Conservation (phyloP, 2,329 filamentous ascomycete genomes). For the Lojkania enalia region DNA sequence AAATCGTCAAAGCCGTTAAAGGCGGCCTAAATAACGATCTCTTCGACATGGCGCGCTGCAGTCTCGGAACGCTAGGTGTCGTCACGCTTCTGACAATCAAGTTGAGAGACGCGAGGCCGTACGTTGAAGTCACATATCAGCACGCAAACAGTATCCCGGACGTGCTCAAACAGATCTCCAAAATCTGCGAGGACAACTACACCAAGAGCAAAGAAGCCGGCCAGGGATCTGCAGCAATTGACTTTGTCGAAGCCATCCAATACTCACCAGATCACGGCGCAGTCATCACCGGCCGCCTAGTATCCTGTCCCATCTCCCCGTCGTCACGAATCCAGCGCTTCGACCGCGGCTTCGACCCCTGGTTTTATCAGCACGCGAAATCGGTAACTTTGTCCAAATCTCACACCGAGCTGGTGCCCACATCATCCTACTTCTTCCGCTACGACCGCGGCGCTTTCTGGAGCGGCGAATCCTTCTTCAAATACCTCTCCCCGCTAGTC, state of each 20-base stretch:
- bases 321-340: neutral
- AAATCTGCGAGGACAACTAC: conserved; percentile 30
- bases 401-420: conserved; percentile 50
- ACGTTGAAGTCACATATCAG: conserved; percentile 50
- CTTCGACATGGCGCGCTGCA: conserved; percentile 64
- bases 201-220: conserved; percentile 16
- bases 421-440: conserved; percentile 68
- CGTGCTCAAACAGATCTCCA: conserved; percentile 43
- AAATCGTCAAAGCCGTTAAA: conserved; percentile 53
- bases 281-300: conserved; percentile 44
- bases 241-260: conserved; percentile 53
- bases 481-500: conserved; percentile 59
- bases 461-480: conserved; percentile 60
- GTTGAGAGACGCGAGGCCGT: conserved; percentile 46
- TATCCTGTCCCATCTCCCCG: conserved; percentile 29
- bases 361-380: conserved; percentile 2
- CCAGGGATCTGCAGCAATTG: conserved; percentile 20
- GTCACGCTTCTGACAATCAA: conserved; percentile 57
- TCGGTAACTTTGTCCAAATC: neutral
- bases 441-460: conserved; percentile 70
- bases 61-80: conserved; percentile 65
- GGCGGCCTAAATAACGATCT: conserved; percentile 56
- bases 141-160: conserved; percentile 46
- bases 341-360: neutral
- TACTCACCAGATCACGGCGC: conserved; percentile 41